These are phyloP conservation scores for Diaporthe ilicicola DNA, from an alignment of 2,329 filamentous ascomycete species.

Conservation along the genomic window DNA sequence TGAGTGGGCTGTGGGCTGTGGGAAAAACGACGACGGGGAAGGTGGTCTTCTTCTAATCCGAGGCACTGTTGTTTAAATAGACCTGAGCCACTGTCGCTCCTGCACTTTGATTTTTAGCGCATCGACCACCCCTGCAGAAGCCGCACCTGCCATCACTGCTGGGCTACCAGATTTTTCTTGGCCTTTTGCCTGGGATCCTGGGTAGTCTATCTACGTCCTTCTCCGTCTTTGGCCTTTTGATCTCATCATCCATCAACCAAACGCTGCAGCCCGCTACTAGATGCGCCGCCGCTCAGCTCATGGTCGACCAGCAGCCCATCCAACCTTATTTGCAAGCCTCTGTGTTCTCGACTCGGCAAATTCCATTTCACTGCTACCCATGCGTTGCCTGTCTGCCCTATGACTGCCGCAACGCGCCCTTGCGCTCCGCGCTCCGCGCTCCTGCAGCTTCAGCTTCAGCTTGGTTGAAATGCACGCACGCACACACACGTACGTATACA, in stretches of 20 bases:
- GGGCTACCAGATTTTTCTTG: slow-evolving; percentile 31
- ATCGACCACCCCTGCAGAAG: slow-evolving; percentile 30
- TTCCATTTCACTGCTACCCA: not conserved
- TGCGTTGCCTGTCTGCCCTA: not conserved
- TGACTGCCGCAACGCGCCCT: not conserved
- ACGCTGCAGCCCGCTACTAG: slow-evolving; percentile 10
- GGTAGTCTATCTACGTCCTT: slow-evolving; percentile 3
- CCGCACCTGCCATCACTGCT: slow-evolving; percentile 30
- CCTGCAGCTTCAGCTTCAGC: not conserved
- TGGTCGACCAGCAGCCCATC: not conserved
- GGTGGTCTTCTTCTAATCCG: slow-evolving; percentile 33
- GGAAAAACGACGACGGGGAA: slow-evolving; percentile 32
- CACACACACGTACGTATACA: not conserved
- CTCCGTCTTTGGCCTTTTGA: not conserved
- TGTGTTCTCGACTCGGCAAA: slow-evolving; percentile 6
- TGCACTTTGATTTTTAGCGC: slow-evolving; percentile 29
- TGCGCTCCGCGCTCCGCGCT: no score
- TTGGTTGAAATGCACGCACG: not conserved
- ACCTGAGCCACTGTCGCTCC: slow-evolving; percentile 28
- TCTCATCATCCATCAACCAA: slow-evolving; percentile 13
- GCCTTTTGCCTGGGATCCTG: slow-evolving; percentile 25
- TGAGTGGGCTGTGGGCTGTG: slow-evolving; percentile 28
- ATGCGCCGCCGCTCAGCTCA: not conserved
- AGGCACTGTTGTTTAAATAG: slow-evolving; percentile 34
- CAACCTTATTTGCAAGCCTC: not conserved